Evolutionary conservation across 257 asterid genomes (phyloP).

Genomic region (Phtheirospermum japonicum): DNA sequence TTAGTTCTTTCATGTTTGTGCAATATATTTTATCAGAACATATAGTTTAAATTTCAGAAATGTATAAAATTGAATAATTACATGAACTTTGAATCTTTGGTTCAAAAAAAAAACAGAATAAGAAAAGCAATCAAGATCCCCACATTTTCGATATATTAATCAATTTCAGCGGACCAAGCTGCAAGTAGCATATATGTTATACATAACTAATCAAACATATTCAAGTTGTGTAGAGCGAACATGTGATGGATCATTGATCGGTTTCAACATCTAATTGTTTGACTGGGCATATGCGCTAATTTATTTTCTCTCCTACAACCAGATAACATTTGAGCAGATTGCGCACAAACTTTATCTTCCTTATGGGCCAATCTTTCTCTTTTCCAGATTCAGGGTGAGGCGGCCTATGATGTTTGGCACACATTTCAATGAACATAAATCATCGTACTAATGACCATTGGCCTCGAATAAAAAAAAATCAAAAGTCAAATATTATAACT

Average conservation of each 20-base stretch:
- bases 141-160: constrained; percentile 2
- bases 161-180: constrained; percentile 1
- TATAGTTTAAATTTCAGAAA: constrained; percentile 20
- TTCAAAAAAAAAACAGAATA: too few species aligned
- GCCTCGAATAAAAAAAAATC: not conserved
- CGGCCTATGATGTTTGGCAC: constrained; percentile 5
- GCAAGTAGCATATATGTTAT: constrained; percentile 11
- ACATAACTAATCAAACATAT: constrained; percentile 7
- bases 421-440: constrained; percentile 11
- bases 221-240: constrained; percentile 5
- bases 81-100: constrained; percentile 9
- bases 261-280: constrained; percentile 10
- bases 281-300: constrained; percentile 7
- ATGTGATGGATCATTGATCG: constrained; percentile 10
- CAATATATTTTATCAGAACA: constrained; percentile 11
- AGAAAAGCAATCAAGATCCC: constrained; percentile 12
- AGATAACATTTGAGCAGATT: constrained; percentile 11
- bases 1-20: constrained; percentile 11
- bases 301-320: not conserved
- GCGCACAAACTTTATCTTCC: not conserved
- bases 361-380: not conserved
- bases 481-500: constrained; percentile 1
- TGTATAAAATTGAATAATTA: not conserved
- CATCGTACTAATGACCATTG: constrained; percentile 1
- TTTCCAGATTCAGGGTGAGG: constrained; percentile 14